Base-by-base conservation (phyloP, 2,329 filamentous ascomycete species). In the Epichloe hybrida region DNA sequence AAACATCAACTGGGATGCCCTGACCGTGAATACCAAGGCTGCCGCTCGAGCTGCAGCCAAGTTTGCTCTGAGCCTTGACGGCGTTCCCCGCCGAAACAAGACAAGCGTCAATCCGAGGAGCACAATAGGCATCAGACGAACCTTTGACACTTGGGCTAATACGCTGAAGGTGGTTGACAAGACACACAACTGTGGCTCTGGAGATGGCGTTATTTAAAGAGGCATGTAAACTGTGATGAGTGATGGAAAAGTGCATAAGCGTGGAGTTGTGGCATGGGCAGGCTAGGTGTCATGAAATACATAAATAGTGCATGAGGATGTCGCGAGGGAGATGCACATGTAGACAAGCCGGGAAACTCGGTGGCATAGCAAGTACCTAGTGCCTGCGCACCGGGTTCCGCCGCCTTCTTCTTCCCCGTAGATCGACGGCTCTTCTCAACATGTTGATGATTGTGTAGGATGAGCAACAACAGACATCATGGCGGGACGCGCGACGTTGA, bases 1-100 rank as follows among this genome's bases (percentile, higher is more conserved):
- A 39, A 71, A 72, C 58, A 65, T 72, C 52, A 63, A 71, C 59
- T 65, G 66, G 62, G 63, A 66, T 2, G 69, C 68, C 3, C 15
- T 69, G 17, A 66, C 62, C 0, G 55, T 64, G 48, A 72, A 67
- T 54, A 54, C 46, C 46, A 68, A 66, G 59, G 63, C 68, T 3
- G 79, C 80, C 46, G 79, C 74, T 2, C 65, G 71, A 52, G 71
- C 70, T 2, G 70, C 75, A 31, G 77, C 76, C 13, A 55, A 62
- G 34, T 62, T 71, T 20, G 67, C 67, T 5, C 56, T 66, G 17
- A 66, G 62, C 46, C 55, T 69, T 4, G 59, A 67, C 1, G 66
- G 60, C 1, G 59, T 69, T 4, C 67, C 67, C 1, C 43, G 50
- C 5, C 60, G 67, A n/a, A 56, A 60, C 20, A 63, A 58, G 55